Base-by-base conservation (phyloP, 345 rosid genomes). In the Salix dunnii region DNA sequence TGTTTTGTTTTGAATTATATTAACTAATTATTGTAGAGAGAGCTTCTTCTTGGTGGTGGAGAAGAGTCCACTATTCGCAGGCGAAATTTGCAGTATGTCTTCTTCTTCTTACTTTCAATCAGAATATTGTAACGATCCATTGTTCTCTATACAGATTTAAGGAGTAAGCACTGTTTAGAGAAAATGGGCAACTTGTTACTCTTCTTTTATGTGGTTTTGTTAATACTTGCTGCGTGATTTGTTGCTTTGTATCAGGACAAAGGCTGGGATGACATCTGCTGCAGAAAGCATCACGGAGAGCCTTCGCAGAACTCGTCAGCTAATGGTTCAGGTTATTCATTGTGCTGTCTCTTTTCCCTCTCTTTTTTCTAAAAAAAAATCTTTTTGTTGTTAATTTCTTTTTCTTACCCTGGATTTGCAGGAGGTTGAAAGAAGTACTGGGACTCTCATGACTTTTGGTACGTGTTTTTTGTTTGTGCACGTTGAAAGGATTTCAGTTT, bases 251-350 rank as follows among this genome's bases (percentile, higher is more conserved):
- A 31, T 49, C 75, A 96, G 99, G 89, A 91, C 98, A 46, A 93
- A 93, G 82, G 96, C 91, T 77, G 99, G 99, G 69, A 88, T 96
- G 91, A 90, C 94, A 73, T 93, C 96, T 62, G 98, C 96, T 76
- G 94, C 99, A 68, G 99, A 93, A 84, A 92, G 94, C 86, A 92
- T 96, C 81, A 96, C 98, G 5, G 99, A 96, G 64, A 96, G 99
- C 84, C 98, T 96, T 73, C 91, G 97, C 46, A 94, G 97, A 5
- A 88, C 96, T 48, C 94, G 95, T 49, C 98, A 93, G 78, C 85
- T 96, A 72, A 93, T 96, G 99, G 96, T 93, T 84, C 98, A 96
- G 92, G 99, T 93, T 73, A 69, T 85, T 69, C 76, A 28, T 67
- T 71, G 18, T 62, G 31, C 27, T 25, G 36, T 49, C 27, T 75